phyloP scores from a whole-genome alignment of 2,329 filamentous ascomycete species.

The Pyrenochaeta sp. region DNA sequence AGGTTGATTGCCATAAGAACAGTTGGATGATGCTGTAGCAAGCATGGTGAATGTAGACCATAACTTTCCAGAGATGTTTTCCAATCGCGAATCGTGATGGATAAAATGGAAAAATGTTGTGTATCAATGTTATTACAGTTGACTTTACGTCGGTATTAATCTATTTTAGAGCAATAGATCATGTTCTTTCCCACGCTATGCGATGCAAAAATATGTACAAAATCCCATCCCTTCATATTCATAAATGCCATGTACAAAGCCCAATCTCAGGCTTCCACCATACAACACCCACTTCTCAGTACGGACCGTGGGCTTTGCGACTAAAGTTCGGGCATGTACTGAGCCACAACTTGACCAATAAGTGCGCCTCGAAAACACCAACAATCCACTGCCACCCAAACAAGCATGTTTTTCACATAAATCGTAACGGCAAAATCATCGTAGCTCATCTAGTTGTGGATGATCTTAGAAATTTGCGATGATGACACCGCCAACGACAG shows the following conservation, averaged over 20 bases:
- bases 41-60: too few relatives aligned
- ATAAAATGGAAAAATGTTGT: neutral
- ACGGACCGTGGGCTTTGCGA: neutral
- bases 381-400: too few relatives aligned
- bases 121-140: neutral
- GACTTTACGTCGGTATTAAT: neutral
- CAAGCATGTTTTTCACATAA: neutral
- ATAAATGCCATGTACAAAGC: neutral
- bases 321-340: neutral
- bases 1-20: neutral
- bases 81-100: too few relatives aligned
- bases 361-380: neutral
- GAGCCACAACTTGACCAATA: neutral
- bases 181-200: neutral
- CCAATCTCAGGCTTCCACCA: neutral
- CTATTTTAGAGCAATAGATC: neutral
- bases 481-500: constrained; percentile 1
- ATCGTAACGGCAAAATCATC: neutral
- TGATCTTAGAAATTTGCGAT: neutral
- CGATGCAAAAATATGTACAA: neutral
- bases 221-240: neutral
- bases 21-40: neutral
- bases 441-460: neutral
- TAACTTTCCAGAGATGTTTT: too few relatives aligned
- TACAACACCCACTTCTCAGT: neutral